phyloP scores from a whole-genome alignment of 345 rosid species.

The Heritiera fomes region DNA sequence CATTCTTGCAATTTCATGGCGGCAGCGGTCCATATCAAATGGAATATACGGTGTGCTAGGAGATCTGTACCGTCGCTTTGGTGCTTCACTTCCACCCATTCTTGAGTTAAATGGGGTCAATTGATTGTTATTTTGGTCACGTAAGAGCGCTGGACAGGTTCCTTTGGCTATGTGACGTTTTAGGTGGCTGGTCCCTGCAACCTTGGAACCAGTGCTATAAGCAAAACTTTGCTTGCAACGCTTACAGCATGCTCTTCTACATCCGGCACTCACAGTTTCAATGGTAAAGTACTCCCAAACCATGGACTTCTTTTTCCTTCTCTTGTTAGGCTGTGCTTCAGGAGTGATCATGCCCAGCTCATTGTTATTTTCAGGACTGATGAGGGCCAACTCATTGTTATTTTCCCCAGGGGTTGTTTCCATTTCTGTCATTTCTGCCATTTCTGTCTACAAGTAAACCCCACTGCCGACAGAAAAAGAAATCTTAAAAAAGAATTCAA shows the following conservation, averaged over 20 bases:
- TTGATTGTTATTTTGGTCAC: slow-evolving; percentile 49
- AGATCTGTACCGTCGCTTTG: slow-evolving; percentile 72
- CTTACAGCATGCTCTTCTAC: slow-evolving; percentile 89
- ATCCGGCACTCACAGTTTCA: slow-evolving; percentile 60
- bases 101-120: slow-evolving; percentile 49
- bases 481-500: neutral
- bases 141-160: slow-evolving; percentile 67
- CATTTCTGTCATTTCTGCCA: slow-evolving; percentile 14
- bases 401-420: slow-evolving; percentile 9
- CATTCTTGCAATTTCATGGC: slow-evolving; percentile 81
- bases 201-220: slow-evolving; percentile 91
- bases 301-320: slow-evolving; percentile 85
- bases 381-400: slow-evolving; percentile 12
- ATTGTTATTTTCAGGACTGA: slow-evolving; percentile 34
- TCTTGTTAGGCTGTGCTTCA: slow-evolving; percentile 52
- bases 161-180: slow-evolving; percentile 93
- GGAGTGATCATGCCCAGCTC: slow-evolving; percentile 22
- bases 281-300: slow-evolving; percentile 95
- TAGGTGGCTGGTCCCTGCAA: slow-evolving; percentile 95
- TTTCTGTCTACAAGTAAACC: slow-evolving; percentile 4
- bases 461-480: slow-evolving; percentile 21
- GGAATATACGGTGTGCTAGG: slow-evolving; percentile 48
- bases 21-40: slow-evolving; percentile 73
- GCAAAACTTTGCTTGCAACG: slow-evolving; percentile 97
- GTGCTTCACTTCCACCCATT: slow-evolving; percentile 52